Evolutionary conservation across 352 stramenopile genomes (phyloP).

Genomic region (Phytophthora macrochlamydospora): DNA sequence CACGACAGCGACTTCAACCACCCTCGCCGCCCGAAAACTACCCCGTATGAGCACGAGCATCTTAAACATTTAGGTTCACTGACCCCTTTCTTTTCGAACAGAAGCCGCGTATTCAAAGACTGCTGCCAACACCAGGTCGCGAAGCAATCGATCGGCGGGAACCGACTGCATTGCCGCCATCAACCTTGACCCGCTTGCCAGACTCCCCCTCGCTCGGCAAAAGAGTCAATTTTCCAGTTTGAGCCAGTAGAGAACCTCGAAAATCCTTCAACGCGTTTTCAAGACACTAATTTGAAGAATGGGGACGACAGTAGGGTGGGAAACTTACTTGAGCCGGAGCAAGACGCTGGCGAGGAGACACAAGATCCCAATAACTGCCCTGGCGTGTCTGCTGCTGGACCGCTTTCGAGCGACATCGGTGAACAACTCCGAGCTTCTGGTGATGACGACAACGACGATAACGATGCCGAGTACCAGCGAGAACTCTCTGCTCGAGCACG

Average conservation of each 20-base stretch:
- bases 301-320: no score
- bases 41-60: conserved; percentile 23
- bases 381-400: neutral
- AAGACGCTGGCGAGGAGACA: neutral
- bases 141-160: conserved; percentile 16
- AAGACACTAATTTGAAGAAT: neutral
- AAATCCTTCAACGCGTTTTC: neutral
- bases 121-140: conserved; percentile 37
- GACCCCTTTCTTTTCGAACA: conserved; percentile 12
- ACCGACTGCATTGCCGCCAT: conserved; percentile 5
- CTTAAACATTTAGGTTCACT: neutral
- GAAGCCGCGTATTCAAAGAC: conserved; percentile 50
- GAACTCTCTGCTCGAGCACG: conserved; percentile 11
- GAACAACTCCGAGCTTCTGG: no score
- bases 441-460: neutral
- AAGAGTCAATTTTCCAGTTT: neutral
- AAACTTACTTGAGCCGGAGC: conserved; percentile 1
- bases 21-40: conserved; percentile 42
- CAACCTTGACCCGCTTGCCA: conserved; percentile 58
- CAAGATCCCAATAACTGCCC: no score
- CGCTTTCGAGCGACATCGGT: conserved; percentile 12
- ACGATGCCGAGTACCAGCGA: conserved; percentile 35
- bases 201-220: conserved; percentile 44
- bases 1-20: conserved; percentile 4
- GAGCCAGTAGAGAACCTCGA: neutral